Percentiles rank a stretch among this genome's conserved stretches.
Conservation (phyloP, 179 eudicot species). For the Sideroxylon spinosum region DNA sequence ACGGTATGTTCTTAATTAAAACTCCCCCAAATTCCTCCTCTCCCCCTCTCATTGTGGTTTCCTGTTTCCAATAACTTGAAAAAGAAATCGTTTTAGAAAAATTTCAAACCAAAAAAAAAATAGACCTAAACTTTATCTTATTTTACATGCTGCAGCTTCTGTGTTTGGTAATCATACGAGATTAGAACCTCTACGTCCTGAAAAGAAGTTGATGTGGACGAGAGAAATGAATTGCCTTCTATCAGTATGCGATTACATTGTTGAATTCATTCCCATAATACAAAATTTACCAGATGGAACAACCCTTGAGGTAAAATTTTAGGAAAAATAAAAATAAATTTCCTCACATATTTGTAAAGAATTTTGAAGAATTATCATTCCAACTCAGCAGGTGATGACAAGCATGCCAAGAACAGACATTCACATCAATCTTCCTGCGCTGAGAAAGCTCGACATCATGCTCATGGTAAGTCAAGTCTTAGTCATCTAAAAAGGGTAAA, state of each 20-base stretch:
- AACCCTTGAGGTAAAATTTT: constrained; percentile 10
- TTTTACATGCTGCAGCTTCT: constrained; percentile 5
- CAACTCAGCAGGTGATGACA: constrained; percentile 50
- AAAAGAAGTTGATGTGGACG: constrained; percentile 84
- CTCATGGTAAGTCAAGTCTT: constrained; percentile 53
- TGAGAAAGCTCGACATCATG: constrained; percentile 78
- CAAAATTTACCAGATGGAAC: constrained; percentile 45
- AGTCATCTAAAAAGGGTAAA: too few relatives aligned
- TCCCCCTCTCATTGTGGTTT: background rate
- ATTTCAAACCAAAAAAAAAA: too few relatives aligned
- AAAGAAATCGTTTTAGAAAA: background rate
- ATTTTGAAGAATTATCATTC: background rate
- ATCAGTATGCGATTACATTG: constrained; percentile 79
- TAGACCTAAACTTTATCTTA: background rate
- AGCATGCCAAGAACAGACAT: constrained; percentile 71
- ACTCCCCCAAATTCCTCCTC: background rate
- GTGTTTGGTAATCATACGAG: constrained; percentile 53
- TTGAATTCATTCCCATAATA: constrained; percentile 52
- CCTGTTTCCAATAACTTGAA: background rate
- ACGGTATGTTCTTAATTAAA: constrained; percentile 43
- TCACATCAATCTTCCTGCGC: constrained; percentile 79
- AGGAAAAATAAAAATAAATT: background rate
- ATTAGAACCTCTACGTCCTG: constrained; percentile 71
- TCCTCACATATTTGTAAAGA: background rate
- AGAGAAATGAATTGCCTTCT: constrained; percentile 91